A percentile compares a stretch with the other conserved stretches of the same genome.
Conservation (phyloP, 2,329 filamentous ascomycete species). For the Shiraia bambusicola region DNA sequence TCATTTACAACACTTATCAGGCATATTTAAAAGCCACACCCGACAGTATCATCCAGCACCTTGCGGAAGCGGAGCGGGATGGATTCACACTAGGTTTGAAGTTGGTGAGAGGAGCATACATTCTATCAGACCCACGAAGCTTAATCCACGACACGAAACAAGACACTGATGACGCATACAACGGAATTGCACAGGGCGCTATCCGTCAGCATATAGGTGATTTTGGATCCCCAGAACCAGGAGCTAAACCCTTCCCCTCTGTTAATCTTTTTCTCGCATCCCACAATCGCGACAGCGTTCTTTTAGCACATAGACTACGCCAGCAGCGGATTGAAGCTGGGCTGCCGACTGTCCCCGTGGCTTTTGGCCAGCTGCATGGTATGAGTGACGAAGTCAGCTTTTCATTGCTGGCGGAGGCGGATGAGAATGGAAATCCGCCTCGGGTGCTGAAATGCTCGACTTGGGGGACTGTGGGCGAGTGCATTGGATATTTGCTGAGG, state of each 20-base stretch:
- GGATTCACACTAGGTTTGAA: constrained; percentile 58
- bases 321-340: constrained; percentile 38
- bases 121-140: constrained; percentile 52
- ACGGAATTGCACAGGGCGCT: constrained; percentile 62
- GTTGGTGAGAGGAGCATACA: constrained; percentile 60
- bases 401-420: constrained; percentile 32
- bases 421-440: constrained; percentile 39
- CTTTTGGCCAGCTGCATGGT: constrained; percentile 81
- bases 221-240: constrained; percentile 16
- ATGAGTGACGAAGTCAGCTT: constrained; percentile 93
- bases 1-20: constrained; percentile 71
- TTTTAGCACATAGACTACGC: constrained; percentile 52
- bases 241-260: constrained; percentile 39
- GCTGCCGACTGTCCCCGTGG: constrained; percentile 52
- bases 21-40: constrained; percentile 56
- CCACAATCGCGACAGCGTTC: constrained; percentile 76
- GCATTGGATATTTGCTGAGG: constrained; percentile 70
- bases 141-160: constrained; percentile 58
- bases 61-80: constrained; percentile 49
- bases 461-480: constrained; percentile 66
- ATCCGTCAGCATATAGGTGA: constrained; percentile 29
- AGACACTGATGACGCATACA: constrained; percentile 64
- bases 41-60: constrained; percentile 47
- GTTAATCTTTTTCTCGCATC: constrained; percentile 71
- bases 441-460: constrained; percentile 59